A percentile compares a stretch with the other conserved stretches of the same genome.
Evolutionary conservation across 352 stramenopile species (phyloP).

Genomic region (Phytophthora ramorum): DNA sequence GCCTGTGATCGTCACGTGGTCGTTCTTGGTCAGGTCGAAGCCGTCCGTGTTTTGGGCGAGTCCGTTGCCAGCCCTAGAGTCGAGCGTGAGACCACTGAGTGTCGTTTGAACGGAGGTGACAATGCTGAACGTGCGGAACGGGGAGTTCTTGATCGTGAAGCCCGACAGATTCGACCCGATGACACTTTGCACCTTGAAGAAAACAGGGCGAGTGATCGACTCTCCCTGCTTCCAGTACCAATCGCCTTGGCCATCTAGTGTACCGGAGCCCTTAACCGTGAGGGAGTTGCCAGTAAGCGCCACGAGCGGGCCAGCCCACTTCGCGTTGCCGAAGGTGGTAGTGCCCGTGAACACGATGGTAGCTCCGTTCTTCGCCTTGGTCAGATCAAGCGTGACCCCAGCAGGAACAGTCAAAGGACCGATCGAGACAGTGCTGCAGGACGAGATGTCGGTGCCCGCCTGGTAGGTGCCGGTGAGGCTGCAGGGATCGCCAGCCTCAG

Average conservation of each 20-base stretch:
- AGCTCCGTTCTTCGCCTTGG: constrained; percentile 29
- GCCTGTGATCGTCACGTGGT: constrained; percentile 32
- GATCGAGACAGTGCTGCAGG: constrained; percentile 36
- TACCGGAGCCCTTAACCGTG: constrained; percentile 40
- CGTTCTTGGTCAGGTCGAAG: constrained; percentile 36
- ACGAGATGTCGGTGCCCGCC: constrained; percentile 32
- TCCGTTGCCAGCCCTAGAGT: constrained; percentile 19
- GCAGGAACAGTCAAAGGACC: constrained; percentile 35
- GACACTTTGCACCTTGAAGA: constrained; percentile 41
- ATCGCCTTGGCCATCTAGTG: constrained; percentile 42
- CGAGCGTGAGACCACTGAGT: constrained; percentile 25
- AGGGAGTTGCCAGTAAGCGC: constrained; percentile 34
- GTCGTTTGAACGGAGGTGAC: constrained; percentile 30
- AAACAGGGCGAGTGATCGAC: constrained; percentile 36
- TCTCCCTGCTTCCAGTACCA: constrained; percentile 49
- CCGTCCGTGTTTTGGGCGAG: constrained; percentile 31
- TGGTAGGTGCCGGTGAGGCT: constrained; percentile 44
- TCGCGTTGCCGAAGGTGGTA: constrained; percentile 38
- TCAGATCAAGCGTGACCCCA: constrained; percentile 42
- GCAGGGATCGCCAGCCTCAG: constrained; percentile 11
- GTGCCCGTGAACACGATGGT: constrained; percentile 43
- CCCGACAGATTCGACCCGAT: constrained; percentile 33
- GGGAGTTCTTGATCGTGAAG: constrained; percentile 46
- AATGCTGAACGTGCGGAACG: constrained; percentile 36
- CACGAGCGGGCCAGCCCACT: constrained; percentile 43